Evolutionary conservation across 1,139 yeast genomes (phyloP).

Genomic region (Kurtzmaniella quercitrusa): DNA sequence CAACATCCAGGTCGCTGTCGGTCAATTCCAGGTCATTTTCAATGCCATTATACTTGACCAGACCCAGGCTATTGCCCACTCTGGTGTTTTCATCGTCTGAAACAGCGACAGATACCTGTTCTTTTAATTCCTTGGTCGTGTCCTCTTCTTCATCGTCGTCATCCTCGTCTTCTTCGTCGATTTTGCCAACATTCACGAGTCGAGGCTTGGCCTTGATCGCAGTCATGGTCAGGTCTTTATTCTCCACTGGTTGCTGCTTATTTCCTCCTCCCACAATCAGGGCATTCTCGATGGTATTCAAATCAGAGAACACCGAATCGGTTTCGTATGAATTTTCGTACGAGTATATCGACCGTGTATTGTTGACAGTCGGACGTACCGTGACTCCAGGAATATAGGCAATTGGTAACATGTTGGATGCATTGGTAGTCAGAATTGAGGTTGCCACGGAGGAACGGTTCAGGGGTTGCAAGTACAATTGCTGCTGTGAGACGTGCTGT

Average conservation of each 20-base stretch:
- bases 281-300: constrained; percentile 50
- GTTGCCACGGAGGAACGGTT: constrained; percentile 50
- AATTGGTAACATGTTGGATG: constrained; percentile 86
- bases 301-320: constrained; percentile 50
- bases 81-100: constrained; percentile 8
- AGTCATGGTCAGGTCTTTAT: constrained; percentile 42
- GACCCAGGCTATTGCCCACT: constrained; percentile 2
- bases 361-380: constrained; percentile 49
- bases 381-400: constrained; percentile 94
- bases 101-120: constrained; percentile 4
- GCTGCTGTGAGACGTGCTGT: constrained; percentile 7
- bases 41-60: constrained; percentile 1
- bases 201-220: constrained; percentile 71
- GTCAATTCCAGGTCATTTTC: constrained; percentile 9
- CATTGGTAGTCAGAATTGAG: constrained; percentile 62
- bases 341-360: constrained; percentile 45
- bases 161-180: constrained; percentile 49
- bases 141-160: constrained; percentile 23
- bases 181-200: constrained; percentile 53
- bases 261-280: constrained; percentile 43
- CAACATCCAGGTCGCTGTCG: constrained; percentile 39
- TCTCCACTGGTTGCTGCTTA: constrained; percentile 8
- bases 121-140: constrained; percentile 3
- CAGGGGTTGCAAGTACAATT: constrained; percentile 23
- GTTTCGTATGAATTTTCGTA: constrained; percentile 46